A percentile compares a stretch with the other conserved stretches of the same genome.
Conservation (phyloP, 2,329 filamentous ascomycete species). For the Botryotinia narcissicola region DNA sequence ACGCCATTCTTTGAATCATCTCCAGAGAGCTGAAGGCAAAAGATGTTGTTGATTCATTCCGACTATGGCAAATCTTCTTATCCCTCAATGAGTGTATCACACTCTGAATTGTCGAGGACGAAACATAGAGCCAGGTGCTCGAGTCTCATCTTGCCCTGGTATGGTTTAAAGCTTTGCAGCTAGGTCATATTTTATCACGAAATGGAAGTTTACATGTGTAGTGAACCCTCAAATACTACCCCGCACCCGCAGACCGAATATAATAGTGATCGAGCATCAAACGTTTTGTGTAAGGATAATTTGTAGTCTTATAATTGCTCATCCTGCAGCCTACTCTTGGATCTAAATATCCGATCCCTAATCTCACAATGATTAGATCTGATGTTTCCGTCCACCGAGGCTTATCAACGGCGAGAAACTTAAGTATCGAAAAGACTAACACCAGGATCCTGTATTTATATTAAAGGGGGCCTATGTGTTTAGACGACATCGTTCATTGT, state of each 20-base stretch:
- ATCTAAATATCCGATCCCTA: not conserved
- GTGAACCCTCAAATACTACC: not conserved
- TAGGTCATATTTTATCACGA: not conserved
- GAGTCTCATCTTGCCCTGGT: not conserved
- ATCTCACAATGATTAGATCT: not conserved
- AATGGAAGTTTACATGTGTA: not conserved
- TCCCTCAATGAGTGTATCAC: not conserved
- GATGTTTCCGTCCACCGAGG: not conserved
- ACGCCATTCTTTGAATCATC: not conserved
- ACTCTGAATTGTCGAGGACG: not conserved
- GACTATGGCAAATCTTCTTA: not conserved
- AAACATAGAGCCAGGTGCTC: not conserved
- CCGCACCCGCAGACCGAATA: too few species aligned
- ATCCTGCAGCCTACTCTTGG: not conserved
- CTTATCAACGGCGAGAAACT: not conserved
- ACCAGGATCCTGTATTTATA: not conserved
- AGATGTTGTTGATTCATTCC: not conserved
- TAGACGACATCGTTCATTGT: not conserved
- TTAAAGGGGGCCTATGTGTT: not conserved
- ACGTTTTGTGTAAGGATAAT: not conserved
- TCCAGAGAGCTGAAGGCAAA: not conserved
- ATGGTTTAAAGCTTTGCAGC: not conserved
- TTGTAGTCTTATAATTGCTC: not conserved
- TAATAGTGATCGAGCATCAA: not conserved
- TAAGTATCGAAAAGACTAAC: not conserved